Evolutionary conservation across 1,284 basidiomycete species (phyloP).

Genomic region (Fomitopsis pinicola): DNA sequence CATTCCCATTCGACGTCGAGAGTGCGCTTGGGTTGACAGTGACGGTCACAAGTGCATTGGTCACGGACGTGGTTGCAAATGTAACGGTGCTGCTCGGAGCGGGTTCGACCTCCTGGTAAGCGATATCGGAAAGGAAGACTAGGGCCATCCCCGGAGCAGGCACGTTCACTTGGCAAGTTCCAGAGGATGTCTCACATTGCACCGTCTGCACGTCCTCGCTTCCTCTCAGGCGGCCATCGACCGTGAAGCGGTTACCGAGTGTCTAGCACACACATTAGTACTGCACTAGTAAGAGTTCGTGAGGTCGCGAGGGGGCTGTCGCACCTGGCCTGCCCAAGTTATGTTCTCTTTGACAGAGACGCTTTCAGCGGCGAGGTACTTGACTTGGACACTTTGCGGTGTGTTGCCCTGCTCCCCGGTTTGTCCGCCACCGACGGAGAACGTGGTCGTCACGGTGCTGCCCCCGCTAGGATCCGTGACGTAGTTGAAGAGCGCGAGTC

Average conservation of each 20-base stretch:
- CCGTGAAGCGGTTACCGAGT: constrained; percentile 57
- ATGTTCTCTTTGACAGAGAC: constrained; percentile 66
- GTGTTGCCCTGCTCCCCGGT: constrained; percentile 44
- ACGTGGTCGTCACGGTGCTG: constrained; percentile 44
- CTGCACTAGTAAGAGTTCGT: neutral
- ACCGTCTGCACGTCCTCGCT: constrained; percentile 36
- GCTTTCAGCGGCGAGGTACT: constrained; percentile 46
- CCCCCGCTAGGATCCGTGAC: constrained; percentile 48
- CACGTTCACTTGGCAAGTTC: constrained; percentile 43
- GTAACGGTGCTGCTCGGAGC: constrained; percentile 29
- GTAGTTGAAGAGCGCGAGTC: constrained; percentile 69
- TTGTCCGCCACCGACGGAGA: constrained; percentile 41
- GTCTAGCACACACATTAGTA: constrained; percentile 40
- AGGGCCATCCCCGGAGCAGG: constrained; percentile 50
- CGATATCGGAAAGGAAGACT: constrained; percentile 44
- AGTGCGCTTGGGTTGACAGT: constrained; percentile 29
- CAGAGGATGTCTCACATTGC: constrained; percentile 36
- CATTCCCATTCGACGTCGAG: constrained; percentile 32
- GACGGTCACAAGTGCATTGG: constrained; percentile 24
- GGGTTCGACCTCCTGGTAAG: constrained; percentile 30
- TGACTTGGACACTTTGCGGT: constrained; percentile 42
- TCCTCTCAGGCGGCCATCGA: constrained; percentile 47
- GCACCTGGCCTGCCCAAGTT: constrained; percentile 65
- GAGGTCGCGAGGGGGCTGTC: neutral
- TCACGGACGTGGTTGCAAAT: constrained; percentile 34